Base-by-base conservation (phyloP, 176 grass and related monocot species). In the Urochloa ruziziensis region DNA sequence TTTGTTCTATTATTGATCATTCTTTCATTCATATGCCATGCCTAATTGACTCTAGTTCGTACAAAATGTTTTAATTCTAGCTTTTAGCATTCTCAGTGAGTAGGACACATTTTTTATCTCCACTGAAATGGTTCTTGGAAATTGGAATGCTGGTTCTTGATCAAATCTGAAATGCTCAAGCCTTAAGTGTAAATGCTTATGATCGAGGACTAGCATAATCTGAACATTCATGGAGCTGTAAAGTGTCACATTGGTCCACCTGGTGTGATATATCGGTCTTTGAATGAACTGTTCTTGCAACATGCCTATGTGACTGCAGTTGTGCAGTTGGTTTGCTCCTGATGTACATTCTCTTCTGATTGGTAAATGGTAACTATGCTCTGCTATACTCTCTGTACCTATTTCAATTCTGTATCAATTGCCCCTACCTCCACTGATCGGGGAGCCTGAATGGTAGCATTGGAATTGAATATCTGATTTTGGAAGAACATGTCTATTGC, bases 1-100 rank as follows among this genome's bases (percentile, higher is more conserved):
- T 86, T 90, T 73, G 64, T 59, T 86, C n/a, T 60, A 32, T 65
- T 83, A 60, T 34, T 74, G 48, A 73, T 67, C 58, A 90, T 90
- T 90, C 83, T 90, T 90, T 86, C 65, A 83, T 90, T 90, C 67
- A 40, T 60, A 27, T 40, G 73, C 1, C 19, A 10, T 37, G 24
- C 48, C 27, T 71, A 80, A n/a, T 53, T 80, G 4, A 40, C 5
- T 18, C n/a, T 3, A 70, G 28, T 48, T 72, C 10, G 12, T 80
- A 17, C 0, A 52, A 47, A 24, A 48, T 70, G 57, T 52, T 44
- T 23, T 47, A 9, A 28, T 80, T 78, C 48, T 70, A 52, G 33
- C 11, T 12, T 37, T 15, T 21, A 29, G 33, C n/a, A n/a, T n/a
- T n/a, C n/a, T n/a, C n/a, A n/a, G n/a, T n/a, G n/a, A n/a, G n/a